Percentiles rank a stretch among this genome's conserved stretches.
Conservation (phyloP, 345 rosid genomes). For the Salix koriyanagi region DNA sequence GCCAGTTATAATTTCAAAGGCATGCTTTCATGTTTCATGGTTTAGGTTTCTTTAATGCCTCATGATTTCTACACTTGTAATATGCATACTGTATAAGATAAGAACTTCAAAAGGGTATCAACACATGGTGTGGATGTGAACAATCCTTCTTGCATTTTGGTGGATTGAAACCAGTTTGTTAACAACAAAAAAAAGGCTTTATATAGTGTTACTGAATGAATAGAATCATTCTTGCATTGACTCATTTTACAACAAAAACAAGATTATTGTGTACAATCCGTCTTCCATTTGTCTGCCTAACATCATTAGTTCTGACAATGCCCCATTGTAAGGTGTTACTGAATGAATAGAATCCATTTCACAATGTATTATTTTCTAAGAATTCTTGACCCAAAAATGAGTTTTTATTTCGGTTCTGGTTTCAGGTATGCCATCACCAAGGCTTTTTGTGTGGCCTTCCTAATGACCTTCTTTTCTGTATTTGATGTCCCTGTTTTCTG, state of each 20-base stretch:
- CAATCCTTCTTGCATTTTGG: background rate
- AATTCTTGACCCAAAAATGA: background rate
- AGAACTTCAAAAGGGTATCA: background rate
- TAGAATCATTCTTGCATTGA: no score
- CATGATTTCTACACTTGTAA: background rate
- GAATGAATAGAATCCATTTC: background rate
- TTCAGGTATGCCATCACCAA: constrained; percentile 69
- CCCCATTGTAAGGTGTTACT: background rate
- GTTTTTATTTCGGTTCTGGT: background rate
- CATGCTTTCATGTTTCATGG: background rate
- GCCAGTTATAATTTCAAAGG: background rate
- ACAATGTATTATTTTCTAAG: background rate
- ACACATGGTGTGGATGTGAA: background rate
- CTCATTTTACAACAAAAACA: no score
- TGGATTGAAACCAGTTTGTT: background rate
- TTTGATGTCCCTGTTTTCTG: constrained; percentile 88
- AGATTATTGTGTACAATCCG: no score
- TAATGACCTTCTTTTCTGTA: constrained; percentile 63
- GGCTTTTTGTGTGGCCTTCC: constrained; percentile 68
- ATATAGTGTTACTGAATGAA: no score
- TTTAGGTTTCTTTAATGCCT: background rate
- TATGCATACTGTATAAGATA: background rate
- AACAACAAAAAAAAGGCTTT: background rate
- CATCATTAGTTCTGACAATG: background rate
- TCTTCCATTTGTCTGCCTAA: background rate